Percentiles rank a stretch among this genome's conserved stretches.
phyloP scores from a whole-genome alignment of 106 monocot species.

The Vanilla planifolia region DNA sequence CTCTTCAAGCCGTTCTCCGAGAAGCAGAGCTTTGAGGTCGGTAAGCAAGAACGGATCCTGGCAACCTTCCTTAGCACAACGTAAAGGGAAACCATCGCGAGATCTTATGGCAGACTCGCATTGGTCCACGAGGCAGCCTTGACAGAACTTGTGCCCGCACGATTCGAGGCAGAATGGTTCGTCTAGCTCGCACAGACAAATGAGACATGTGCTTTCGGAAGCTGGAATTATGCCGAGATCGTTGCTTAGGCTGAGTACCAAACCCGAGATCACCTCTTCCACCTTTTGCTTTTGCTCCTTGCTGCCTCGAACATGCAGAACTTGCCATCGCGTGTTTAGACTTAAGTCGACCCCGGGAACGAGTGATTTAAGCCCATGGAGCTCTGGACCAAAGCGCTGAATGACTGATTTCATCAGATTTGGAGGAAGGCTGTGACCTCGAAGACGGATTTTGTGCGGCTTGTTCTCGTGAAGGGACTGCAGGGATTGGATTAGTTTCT shows the following conservation, averaged over 20 bases:
- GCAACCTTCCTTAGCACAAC: conserved; percentile 64
- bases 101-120: conserved; percentile 66
- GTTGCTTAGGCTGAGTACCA: conserved; percentile 9
- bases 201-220: conserved; percentile 49
- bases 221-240: neutral
- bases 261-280: conserved; percentile 42
- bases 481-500: conserved; percentile 36
- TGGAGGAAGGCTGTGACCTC: conserved; percentile 44
- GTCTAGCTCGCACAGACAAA: conserved; percentile 89
- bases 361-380: conserved; percentile 38
- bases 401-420: conserved; percentile 80
- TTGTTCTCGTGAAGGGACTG: conserved; percentile 46
- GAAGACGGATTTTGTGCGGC: conserved; percentile 55
- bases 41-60: conserved; percentile 32
- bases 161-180: conserved; percentile 68
- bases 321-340: conserved; percentile 50
- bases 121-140: conserved; percentile 65
- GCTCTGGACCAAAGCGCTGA: conserved; percentile 56
- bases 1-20: conserved; percentile 53
- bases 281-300: conserved; percentile 60
- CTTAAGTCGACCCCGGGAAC: conserved; percentile 44
- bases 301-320: conserved; percentile 44
- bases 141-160: conserved; percentile 75
- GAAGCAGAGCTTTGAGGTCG: conserved; percentile 56
- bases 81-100: conserved; percentile 67